Evolutionary conservation across 2,329 filamentous ascomycete species (phyloP), one percentile per base, ranked within the genome.

Genomic region (Aspergillus unguis): DNA sequence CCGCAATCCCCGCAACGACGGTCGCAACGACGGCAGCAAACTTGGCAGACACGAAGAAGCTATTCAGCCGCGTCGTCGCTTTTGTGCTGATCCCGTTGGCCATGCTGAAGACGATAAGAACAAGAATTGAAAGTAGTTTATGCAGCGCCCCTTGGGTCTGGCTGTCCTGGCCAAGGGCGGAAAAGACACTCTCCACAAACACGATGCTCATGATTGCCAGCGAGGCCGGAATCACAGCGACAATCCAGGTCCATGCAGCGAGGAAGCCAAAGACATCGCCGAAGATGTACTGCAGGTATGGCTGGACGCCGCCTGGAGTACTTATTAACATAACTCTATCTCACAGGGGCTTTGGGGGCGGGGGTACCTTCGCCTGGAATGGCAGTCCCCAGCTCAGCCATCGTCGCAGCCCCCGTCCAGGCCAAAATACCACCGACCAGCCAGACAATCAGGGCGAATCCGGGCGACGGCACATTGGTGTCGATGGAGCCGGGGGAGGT

Each of bases 251-350:
- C 57, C 57, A 59, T 5, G 57, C 57, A 0, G 57, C 53, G 5
- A 59, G 53, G n/a, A 58, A 59, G 1, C 57, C 57, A 17, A 58
- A 56, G 6, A 58, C 41, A n/a, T 59, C 57, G 23, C 57, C 57
- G 17, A 58, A 59, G 3, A 53, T 55, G 35, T 59, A 59, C 33
- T 56, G 57, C 0, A 59, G 53, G 38, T 58, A 59, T 0, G 57
- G 57, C 17, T 59, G 57, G 5, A 59, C 56, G n/a, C 57, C 57
- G 2, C 57, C 56, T 57, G 17, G 17, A 17, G 17, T 17, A 17
- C 17, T 6, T 2, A 9, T 3, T 32, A 7, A 26, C 42, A 17
- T 17, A 17, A 17, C 17, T 17, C 17, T 17, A 17, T 17, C 17
- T 17, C 17, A 17, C 17, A 17, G 17, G 17, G 17, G 17, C 17